Evolutionary conservation across 2,329 filamentous ascomycete species (phyloP), one percentile per base, ranked within the genome.

Genomic region (Fusarium verticillioides): DNA sequence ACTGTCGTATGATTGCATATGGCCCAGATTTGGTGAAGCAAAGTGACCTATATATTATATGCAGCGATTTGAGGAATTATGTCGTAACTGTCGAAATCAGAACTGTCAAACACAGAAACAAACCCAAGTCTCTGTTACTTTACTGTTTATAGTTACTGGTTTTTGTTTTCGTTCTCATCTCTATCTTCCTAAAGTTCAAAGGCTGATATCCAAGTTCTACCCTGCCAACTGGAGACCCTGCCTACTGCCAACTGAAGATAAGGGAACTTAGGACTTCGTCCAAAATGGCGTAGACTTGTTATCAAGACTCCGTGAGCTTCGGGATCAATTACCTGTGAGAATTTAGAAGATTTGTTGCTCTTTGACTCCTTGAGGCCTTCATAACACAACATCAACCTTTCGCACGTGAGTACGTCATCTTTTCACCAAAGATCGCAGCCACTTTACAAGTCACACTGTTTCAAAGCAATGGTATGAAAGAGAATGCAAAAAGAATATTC

Each of bases 401-500:
- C 4, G 9, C 5, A 43, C 12, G 7, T 7, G 12, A n/a, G 4
- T n/a, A 30, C 21, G 4, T 4, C 3, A 6, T 5, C 0, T 7
- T 16, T 16, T 16, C 4, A n/a, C 5, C 3, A 11, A 1, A 49
- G 0, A 6, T 32, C 3, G 7, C 11, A 32, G 3, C 10, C 5
- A 7, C 5, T 13, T 32, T 18, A 18, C 21, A 50, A 7, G 10
- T 18, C 3, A 2, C 7, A 13, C 10, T 18, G 0, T 1, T 30
- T 7, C 4, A n/a, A n/a, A n/a, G 5, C 13, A 16, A 8, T 4
- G 11, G 2, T 10, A n/a, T 16, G 2, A 16, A 7, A 12, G 0
- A 9, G 3, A 32, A n/a, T 2, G 5, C 10, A 32, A 50, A 52
- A 50, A 50, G 15, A 2, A 36, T 10, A 6, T 36, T 52, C 12